Evolutionary conservation across 257 asterid species (phyloP), one percentile per base, ranked within the genome.

Genomic region (Ophiorrhiza pumila): DNA sequence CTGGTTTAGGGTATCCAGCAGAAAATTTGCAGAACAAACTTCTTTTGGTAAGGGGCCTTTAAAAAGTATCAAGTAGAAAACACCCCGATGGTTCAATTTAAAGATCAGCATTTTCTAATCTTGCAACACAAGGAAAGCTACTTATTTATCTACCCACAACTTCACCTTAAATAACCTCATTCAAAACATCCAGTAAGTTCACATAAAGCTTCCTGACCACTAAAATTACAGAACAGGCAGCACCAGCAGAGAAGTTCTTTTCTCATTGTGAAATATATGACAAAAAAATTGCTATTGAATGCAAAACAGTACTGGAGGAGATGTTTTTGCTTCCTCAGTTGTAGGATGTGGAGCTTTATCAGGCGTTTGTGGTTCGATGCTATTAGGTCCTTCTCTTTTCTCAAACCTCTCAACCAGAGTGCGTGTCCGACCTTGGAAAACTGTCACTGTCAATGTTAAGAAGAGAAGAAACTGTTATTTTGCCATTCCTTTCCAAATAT

Each of bases 381-480:
- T 80, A 27, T 68, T 84, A 37, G 68, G 4, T 31, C 66, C 85
- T 78, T 91, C 97, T 76, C 85, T 86, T 76, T 76, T 84, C 74
- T 94, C 99, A 82, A 94, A 90, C 78, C 93, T 94, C 87, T 94
- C 95, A 77, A 94, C 99, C 85, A 90, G 77, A 79, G 93, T 87
- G 64, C 98, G 96, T 0, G 99, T 94, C 87, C 97, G 86, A 84
- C 99, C 99, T 70, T 72, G 89, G 74, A 84, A 87, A 81, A 91
- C 90, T 41, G 92, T 85, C 83, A 91, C 97, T 91, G 92, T 70
- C 75, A 88, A 65, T 42, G 64, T 66, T 66, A 83, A 77, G 71
- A 65, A 80, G 59, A 74, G 32, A 39, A 70, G 35, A 43, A 58
- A 74, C 75, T 66, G 79, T 49, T 37, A 67, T 61, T 50, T 68